Conservation (phyloP, 1,139 yeast species). For the Zhuliangozyma blackwelliae region DNA sequence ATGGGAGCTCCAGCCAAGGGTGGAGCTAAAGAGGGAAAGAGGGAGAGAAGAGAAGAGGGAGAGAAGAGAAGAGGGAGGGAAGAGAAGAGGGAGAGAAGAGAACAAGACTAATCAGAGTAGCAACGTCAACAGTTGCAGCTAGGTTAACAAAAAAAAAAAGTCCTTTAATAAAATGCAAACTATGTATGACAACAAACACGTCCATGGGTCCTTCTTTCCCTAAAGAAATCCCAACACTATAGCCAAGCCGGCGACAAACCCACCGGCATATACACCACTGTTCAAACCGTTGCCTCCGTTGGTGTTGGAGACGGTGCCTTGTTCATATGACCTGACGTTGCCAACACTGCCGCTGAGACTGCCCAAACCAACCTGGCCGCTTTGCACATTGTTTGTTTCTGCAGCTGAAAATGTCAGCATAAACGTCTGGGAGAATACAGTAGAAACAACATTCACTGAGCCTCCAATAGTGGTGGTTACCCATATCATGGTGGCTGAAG, state of each 20-base stretch:
- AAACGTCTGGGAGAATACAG: slow-evolving; percentile 31
- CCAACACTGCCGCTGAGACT: slow-evolving; percentile 32
- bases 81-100: too few relatives aligned
- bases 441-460: too few relatives aligned
- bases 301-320: slow-evolving; percentile 20
- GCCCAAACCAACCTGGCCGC: slow-evolving; percentile 38
- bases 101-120: too few relatives aligned
- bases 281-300: slow-evolving; percentile 1
- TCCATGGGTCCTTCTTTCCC: neutral
- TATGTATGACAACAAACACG: too few relatives aligned
- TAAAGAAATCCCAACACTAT: slow-evolving; percentile 7
- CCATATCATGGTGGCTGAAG: slow-evolving; percentile 26
- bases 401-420: slow-evolving; percentile 21
- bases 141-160: too few relatives aligned
- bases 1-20: too few relatives aligned
- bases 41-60: too few relatives aligned
- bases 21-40: too few relatives aligned
- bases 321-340: slow-evolving; percentile 26
- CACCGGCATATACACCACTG: slow-evolving; percentile 5
- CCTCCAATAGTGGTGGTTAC: slow-evolving; percentile 35
- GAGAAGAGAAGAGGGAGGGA: too few relatives aligned
- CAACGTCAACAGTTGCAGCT: too few relatives aligned
- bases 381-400: slow-evolving; percentile 12
- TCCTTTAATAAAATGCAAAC: too few relatives aligned
- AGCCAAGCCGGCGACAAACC: slow-evolving; percentile 4